A percentile compares a stretch with the other conserved stretches of the same genome.
Conservation (phyloP, 1,284 basidiomycete genomes). For the Trametes hirsuta region DNA sequence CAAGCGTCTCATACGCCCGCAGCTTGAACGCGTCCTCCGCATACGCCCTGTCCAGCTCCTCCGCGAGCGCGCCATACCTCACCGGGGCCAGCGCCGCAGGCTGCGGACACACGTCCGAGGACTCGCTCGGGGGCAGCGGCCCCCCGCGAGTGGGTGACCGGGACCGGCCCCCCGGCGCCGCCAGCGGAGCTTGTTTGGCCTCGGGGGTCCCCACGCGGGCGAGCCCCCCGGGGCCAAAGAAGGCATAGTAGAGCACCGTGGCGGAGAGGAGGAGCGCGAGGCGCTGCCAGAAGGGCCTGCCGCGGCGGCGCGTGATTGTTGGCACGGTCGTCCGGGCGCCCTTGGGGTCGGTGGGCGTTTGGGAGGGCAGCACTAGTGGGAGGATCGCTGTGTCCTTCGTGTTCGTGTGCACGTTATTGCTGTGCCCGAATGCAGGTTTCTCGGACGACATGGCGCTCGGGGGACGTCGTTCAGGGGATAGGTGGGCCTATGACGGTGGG, state of each 20-base stretch:
- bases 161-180: background rate
- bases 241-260: background rate
- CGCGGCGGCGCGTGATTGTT: background rate
- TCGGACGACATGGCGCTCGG: background rate
- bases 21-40: conserved; percentile 15
- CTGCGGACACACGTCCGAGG: conserved; percentile 16
- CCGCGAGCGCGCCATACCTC: conserved; percentile 2
- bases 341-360: background rate
- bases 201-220: background rate
- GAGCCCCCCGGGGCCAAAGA: background rate
- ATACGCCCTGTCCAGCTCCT: conserved; percentile 7
- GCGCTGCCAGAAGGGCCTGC: background rate
- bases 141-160: background rate
- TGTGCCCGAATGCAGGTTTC: background rate
- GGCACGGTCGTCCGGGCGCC: background rate
- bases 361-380: background rate
- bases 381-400: background rate
- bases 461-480: background rate
- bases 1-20: conserved; percentile 20
- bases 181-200: background rate
- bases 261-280: background rate
- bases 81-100: conserved; percentile 13
- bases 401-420: background rate
- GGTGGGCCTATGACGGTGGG: background rate
- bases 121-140: conserved; percentile 8